A percentile compares a stretch with the other conserved stretches of the same genome.
These are phyloP conservation scores for Silene coronaria DNA, from an alignment of 179 eudicot species.

Conservation along the genomic window DNA sequence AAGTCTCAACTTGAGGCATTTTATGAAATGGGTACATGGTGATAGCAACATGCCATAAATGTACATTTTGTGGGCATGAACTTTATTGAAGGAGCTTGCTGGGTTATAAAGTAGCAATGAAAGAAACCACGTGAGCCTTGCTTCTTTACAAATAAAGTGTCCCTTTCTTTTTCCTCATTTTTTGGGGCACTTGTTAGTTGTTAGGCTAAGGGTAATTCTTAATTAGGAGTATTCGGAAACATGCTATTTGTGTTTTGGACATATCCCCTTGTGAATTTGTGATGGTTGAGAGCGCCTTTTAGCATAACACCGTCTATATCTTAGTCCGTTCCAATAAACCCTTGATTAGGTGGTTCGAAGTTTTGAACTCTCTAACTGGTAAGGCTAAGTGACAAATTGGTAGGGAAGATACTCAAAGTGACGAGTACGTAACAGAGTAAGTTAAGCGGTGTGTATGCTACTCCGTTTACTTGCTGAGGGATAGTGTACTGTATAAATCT, in stretches of 20 bases:
- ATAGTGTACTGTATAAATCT: too few relatives aligned
- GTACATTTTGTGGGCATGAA: slow-evolving; percentile 1
- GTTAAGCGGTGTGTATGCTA: too few relatives aligned
- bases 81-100: slow-evolving; percentile 2
- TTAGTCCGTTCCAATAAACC: neutral
- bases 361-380: neutral
- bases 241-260: neutral
- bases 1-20: neutral
- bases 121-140: slow-evolving; percentile 9
- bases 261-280: neutral
- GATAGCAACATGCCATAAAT: slow-evolving; percentile 12
- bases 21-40: neutral
- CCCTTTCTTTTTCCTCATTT: neutral
- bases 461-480: neutral
- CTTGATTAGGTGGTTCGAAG: neutral
- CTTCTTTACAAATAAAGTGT: slow-evolving; percentile 1
- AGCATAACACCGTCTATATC: neutral
- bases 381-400: neutral
- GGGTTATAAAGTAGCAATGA: neutral
- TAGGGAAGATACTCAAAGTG: too few relatives aligned
- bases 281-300: neutral
- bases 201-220: neutral
- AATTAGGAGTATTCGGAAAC: neutral
- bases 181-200: neutral
- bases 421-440: too few relatives aligned